These are phyloP conservation scores for Choanephora cucurbitarum DNA, from an alignment of 371 early-diverging fungal species.

Conservation along the genomic window DNA sequence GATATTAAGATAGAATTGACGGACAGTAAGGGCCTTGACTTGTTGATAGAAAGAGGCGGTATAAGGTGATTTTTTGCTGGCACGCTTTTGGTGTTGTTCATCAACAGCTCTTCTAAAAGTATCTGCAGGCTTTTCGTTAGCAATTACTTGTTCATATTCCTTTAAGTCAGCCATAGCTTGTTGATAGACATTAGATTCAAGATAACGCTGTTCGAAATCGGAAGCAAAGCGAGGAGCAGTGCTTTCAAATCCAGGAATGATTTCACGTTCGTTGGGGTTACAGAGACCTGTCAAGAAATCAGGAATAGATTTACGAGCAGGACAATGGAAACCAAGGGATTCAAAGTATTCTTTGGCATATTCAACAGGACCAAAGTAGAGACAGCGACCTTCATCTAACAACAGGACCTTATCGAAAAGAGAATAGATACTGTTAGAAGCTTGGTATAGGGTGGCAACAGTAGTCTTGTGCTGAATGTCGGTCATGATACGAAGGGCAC, in stretches of 20 bases:
- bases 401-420: conserved; percentile 69
- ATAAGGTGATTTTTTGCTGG: conserved; percentile 56
- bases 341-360: conserved; percentile 56
- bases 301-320: conserved; percentile 74
- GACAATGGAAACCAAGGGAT: conserved; percentile 65
- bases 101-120: conserved; percentile 57
- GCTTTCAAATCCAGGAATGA: conserved; percentile 55
- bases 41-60: conserved; percentile 67
- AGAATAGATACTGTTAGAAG: conserved; percentile 64
- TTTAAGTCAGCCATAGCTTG: conserved; percentile 38
- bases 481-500: conserved; percentile 57
- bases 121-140: conserved; percentile 39
- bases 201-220: conserved; percentile 55
- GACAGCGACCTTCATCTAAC: conserved; percentile 61
- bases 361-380: conserved; percentile 62
- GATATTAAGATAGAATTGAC: conserved; percentile 62
- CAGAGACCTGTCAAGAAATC: conserved; percentile 80
- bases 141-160: conserved; percentile 44
- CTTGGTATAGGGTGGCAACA: conserved; percentile 61
- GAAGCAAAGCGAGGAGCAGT: conserved; percentile 46
- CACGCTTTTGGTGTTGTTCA: conserved; percentile 60
- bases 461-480: conserved; percentile 60
- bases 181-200: conserved; percentile 40
- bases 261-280: conserved; percentile 62
- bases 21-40: conserved; percentile 60